Evolutionary conservation across 2,329 filamentous ascomycete species (phyloP).

Genomic region (Sporothrix phasma): DNA sequence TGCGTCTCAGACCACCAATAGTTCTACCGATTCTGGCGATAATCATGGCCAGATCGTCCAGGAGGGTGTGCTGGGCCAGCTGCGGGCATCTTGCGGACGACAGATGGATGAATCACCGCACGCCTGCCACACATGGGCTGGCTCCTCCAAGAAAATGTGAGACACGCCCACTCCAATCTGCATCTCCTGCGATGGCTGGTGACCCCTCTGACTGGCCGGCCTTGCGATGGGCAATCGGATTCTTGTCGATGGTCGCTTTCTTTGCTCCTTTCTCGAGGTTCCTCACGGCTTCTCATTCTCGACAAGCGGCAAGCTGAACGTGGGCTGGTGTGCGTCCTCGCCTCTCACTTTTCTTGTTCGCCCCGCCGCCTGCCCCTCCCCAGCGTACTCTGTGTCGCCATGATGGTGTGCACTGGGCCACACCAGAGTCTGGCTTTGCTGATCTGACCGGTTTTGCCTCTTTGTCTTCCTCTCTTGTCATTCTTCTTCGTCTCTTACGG

Average conservation of each 20-base stretch:
- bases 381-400: background rate
- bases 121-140: background rate
- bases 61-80: conserved; percentile 1
- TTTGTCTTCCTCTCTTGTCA: background rate
- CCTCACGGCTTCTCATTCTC: background rate
- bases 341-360: background rate
- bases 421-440: background rate
- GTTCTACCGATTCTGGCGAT: background rate
- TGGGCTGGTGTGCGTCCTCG: background rate
- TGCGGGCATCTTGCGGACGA: background rate
- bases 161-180: background rate
- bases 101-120: background rate
- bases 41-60: background rate
- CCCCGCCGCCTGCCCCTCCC: background rate
- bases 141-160: conserved; percentile 3
- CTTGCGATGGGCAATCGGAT: background rate
- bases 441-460: background rate
- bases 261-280: background rate
- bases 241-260: background rate
- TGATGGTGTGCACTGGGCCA: conserved; percentile 17
- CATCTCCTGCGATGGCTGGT: conserved; percentile 6
- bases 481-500: no score
- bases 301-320: background rate
- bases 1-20: background rate
- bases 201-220: conserved; percentile 8